Base-by-base conservation (phyloP, 2,329 filamentous ascomycete species). In the Dothistroma pini region DNA sequence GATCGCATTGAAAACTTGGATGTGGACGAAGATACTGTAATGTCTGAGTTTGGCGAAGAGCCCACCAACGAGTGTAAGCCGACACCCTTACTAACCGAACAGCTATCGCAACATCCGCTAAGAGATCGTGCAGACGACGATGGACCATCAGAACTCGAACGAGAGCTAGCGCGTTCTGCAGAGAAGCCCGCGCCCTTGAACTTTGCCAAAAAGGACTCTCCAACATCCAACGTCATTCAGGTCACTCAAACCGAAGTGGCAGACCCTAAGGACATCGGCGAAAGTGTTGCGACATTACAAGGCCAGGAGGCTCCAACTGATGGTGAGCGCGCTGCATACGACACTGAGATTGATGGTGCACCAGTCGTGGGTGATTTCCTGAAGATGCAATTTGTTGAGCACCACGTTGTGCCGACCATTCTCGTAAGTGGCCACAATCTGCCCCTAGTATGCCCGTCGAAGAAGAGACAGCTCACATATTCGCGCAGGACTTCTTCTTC, bases 361-460 rank as follows among this genome's bases (percentile, higher is more conserved):
- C 90, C 92, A 2, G 92, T 99, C 22, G 95, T 99, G 11, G 95
- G 95, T 56, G 95, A 99, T 75, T 90, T 89, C 70, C 80, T 99
- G 62, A 99, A 99, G 79, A 93, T 95, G 76, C 92, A 93, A 77
- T 97, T 99, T 78, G 93, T 97, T 25, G 89, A 97, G 75, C 87
- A 97, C 76, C 86, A 87, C 66, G 95, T 99, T 65, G 93, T 99
- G 57, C 95, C 95, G 31, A 96, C 92, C 1, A 97, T 99, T 70
- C 78, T 99, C 74, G 92, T 96, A 83, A 83, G 89, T 78, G 16
- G 47, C 32, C 29, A 29, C 14, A 25, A 32, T 10, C 7, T 60
- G 14, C 22, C 56, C 41, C 29, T 32, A 19, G 16, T 56, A 25
- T 55, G n/a, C 41, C 21, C n/a, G 12, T 31, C 22, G 4, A 54